These are phyloP conservation scores for Microsporum ferrugineum DNA, from an alignment of 2,329 filamentous ascomycete genomes.

Conservation along the genomic window DNA sequence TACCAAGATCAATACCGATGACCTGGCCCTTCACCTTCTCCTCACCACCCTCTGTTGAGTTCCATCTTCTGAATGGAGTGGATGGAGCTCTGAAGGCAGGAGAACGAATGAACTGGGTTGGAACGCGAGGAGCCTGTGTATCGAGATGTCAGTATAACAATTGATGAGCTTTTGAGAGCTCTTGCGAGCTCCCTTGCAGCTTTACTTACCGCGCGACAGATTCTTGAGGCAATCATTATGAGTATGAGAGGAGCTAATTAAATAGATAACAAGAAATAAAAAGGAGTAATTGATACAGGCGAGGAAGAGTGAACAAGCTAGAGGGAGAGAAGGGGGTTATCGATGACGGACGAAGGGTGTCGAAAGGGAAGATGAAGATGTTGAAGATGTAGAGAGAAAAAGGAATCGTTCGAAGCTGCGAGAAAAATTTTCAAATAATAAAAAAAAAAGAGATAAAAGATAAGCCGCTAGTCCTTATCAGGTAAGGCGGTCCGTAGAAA, in stretches of 20 bases:
- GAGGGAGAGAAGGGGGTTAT: slow-evolving; percentile 17
- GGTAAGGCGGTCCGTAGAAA: slow-evolving; percentile 8
- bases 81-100: slow-evolving; percentile 59
- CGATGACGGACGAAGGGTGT: background rate
- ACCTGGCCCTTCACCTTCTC: slow-evolving; percentile 89
- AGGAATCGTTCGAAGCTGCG: slow-evolving; percentile 9
- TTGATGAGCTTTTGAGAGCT: background rate
- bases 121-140: slow-evolving; percentile 65
- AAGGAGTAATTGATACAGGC: slow-evolving; percentile 22
- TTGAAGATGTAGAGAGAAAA: slow-evolving; percentile 23
- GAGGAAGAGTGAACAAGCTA: slow-evolving; percentile 11
- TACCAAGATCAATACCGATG: slow-evolving; percentile 96
- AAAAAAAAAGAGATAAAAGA: slow-evolving; percentile 2
- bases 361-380: slow-evolving; percentile 23
- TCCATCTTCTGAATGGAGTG: slow-evolving; percentile 54
- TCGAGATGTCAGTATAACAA: background rate
- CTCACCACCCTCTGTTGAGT: slow-evolving; percentile 44
- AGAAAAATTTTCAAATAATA: slow-evolving; percentile 13
- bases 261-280: slow-evolving; percentile 20
- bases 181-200: slow-evolving; percentile 4
- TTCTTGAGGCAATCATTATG: slow-evolving; percentile 61
- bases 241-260: slow-evolving; percentile 19
- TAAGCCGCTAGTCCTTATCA: slow-evolving; percentile 2
- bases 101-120: slow-evolving; percentile 56
- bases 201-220: slow-evolving; percentile 59